A percentile compares a stretch with the other conserved stretches of the same genome.
phyloP scores from a whole-genome alignment of 2,329 filamentous ascomycete species.

The Talaromyces verruculosus region DNA sequence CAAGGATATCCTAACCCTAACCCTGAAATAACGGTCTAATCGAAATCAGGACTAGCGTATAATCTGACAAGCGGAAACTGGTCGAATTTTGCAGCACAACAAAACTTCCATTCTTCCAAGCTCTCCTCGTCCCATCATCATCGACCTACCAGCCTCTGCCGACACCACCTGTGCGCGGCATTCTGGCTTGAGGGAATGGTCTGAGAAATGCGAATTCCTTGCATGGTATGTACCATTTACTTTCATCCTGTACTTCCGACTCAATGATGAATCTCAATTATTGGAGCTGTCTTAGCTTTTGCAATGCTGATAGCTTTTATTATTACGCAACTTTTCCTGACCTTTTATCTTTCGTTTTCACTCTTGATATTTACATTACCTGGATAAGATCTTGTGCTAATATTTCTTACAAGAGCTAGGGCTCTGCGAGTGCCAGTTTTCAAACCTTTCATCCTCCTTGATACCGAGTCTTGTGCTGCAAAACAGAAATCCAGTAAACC shows the following conservation, averaged over 20 bases:
- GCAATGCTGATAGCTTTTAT: conserved; percentile 61
- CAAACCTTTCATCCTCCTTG: conserved; percentile 38
- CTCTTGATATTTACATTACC: neutral
- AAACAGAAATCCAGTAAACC: neutral
- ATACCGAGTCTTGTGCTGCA: conserved; percentile 24
- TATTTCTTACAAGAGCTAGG: conserved; percentile 26
- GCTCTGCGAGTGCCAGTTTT: conserved; percentile 36
- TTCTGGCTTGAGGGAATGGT: conserved; percentile 18
- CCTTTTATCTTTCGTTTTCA: neutral
- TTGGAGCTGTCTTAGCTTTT: conserved; percentile 74
- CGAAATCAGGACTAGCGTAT: neutral
- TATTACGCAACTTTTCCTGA: conserved; percentile 41
- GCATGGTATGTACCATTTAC: conserved; percentile 21
- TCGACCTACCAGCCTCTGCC: neutral
- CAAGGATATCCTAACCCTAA: too few species aligned
- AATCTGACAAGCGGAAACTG: neutral
- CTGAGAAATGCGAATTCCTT: conserved; percentile 22
- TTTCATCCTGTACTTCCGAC: neutral
- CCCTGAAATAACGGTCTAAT: neutral
- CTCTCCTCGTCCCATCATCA: neutral
- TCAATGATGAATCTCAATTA: conserved; percentile 61
- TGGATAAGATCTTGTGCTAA: conserved; percentile 9
- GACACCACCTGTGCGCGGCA: conserved; percentile 16
- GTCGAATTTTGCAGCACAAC: conserved; percentile 7
- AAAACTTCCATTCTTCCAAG: conserved; percentile 4